phyloP scores from a whole-genome alignment of 257 asterid genomes.

The Rhazya stricta region DNA sequence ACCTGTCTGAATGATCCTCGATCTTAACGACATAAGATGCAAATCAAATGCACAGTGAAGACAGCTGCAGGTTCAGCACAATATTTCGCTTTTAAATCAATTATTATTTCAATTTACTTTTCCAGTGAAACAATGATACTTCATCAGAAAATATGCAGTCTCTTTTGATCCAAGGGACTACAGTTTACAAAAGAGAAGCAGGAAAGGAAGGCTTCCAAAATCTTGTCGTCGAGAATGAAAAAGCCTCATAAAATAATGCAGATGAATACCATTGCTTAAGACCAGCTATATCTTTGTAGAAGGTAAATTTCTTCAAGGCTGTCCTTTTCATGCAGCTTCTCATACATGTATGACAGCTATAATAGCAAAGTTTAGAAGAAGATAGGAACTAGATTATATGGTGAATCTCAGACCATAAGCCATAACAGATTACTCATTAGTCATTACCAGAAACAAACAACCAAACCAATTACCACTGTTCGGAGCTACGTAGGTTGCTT shows the following conservation, averaged over 20 bases:
- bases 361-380: background rate
- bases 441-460: background rate
- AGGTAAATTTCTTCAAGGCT: constrained; percentile 1
- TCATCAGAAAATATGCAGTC: background rate
- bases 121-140: background rate
- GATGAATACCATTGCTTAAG: background rate
- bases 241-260: background rate
- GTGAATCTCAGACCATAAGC: background rate
- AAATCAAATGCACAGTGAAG: background rate
- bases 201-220: background rate
- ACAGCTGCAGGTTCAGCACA: background rate
- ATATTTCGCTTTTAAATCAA: background rate
- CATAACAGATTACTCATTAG: background rate
- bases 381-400: background rate
- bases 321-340: background rate
- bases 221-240: background rate
- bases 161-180: background rate
- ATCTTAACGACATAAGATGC: background rate
- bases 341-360: background rate
- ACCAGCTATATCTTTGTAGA: background rate
- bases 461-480: background rate
- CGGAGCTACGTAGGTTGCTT: background rate
- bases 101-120: background rate
- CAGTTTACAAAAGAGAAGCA: background rate
- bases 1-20: background rate